phyloP scores from a whole-genome alignment of 352 stramenopile genomes.

The Stephanocyclus meneghinianus region DNA sequence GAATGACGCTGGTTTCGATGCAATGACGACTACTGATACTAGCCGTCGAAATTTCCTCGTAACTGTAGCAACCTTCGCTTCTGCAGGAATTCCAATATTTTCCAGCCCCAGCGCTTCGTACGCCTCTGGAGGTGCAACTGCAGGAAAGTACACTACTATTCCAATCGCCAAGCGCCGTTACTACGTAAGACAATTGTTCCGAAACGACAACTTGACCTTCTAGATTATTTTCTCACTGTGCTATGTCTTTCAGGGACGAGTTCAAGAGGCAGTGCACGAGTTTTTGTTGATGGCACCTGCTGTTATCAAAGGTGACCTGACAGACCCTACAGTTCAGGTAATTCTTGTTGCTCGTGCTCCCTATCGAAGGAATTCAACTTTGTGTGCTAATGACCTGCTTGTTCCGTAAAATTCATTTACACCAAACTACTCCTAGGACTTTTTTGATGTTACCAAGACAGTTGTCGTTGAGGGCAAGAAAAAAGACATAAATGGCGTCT shows the following conservation, averaged over 20 bases:
- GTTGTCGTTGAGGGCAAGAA: constrained; percentile 71
- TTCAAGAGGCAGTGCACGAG: constrained; percentile 79
- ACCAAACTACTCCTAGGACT: constrained; percentile 29
- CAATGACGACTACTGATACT: not conserved
- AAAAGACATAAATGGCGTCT: constrained; percentile 78
- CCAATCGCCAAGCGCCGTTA: constrained; percentile 81
- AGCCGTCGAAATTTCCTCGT: constrained; percentile 32
- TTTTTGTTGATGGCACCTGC: constrained; percentile 74
- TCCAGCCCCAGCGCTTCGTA: not conserved
- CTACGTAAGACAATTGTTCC: constrained; percentile 38
- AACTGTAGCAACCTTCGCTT: not conserved
- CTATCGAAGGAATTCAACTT: not conserved
- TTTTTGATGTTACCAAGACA: constrained; percentile 70
- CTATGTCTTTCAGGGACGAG: constrained; percentile 38
- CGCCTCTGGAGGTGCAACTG: constrained; percentile 60
- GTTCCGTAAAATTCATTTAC: not conserved
- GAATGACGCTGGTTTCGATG: not conserved
- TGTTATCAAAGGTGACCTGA: constrained; percentile 74
- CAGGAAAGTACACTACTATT: constrained; percentile 82
- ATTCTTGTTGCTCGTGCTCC: not conserved
- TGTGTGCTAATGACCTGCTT: not conserved
- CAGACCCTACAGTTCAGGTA: constrained; percentile 50
- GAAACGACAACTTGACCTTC: too few relatives aligned
- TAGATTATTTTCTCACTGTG: too few relatives aligned
- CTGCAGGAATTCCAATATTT: constrained; percentile 10